phyloP scores from a whole-genome alignment of 1,284 basidiomycete species.

The Phenoliferia sp. region DNA sequence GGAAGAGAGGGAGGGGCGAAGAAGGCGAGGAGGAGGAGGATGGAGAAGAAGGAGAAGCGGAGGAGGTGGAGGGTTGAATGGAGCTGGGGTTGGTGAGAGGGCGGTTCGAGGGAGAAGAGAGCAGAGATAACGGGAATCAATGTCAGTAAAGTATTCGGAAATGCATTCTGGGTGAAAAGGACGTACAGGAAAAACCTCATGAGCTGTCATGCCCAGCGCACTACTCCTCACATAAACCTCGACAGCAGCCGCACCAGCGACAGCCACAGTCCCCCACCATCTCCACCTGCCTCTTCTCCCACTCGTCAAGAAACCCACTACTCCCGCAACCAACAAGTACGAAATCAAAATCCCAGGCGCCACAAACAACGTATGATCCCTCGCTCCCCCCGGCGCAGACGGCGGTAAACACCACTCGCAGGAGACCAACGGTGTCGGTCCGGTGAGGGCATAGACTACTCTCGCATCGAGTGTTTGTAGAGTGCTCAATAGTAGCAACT shows the following conservation, averaged over 20 bases:
- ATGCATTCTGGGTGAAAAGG: background rate
- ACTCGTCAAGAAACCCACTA: conserved; percentile 2
- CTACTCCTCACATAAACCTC: conserved; percentile 15
- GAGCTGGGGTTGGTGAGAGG: conserved; percentile 2
- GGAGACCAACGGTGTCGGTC: conserved; percentile 5
- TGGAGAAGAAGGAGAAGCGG: conserved; percentile 4
- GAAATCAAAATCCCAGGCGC: conserved; percentile 6
- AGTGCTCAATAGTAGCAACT: conserved; percentile 13
- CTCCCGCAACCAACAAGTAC: conserved; percentile 3
- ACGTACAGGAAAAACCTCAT: background rate
- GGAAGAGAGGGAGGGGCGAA: conserved; percentile 1
- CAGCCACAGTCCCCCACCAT: background rate
- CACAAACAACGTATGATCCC: conserved; percentile 18
- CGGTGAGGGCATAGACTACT: conserved; percentile 22
- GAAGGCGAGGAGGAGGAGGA: conserved; percentile 11
- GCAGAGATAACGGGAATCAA: background rate
- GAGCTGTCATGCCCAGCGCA: conserved; percentile 4
- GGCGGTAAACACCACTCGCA: conserved; percentile 24
- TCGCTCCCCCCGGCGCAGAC: background rate
- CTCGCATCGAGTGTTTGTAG: conserved; percentile 29
- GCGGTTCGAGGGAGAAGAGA: too few species aligned
- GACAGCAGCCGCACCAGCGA: background rate
- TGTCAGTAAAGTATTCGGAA: background rate
- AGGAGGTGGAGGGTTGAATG: conserved; percentile 17
- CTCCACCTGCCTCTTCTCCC: conserved; percentile 14